Conservation (phyloP, 805 yeast species). For the Dipodascopsis tothii region DNA sequence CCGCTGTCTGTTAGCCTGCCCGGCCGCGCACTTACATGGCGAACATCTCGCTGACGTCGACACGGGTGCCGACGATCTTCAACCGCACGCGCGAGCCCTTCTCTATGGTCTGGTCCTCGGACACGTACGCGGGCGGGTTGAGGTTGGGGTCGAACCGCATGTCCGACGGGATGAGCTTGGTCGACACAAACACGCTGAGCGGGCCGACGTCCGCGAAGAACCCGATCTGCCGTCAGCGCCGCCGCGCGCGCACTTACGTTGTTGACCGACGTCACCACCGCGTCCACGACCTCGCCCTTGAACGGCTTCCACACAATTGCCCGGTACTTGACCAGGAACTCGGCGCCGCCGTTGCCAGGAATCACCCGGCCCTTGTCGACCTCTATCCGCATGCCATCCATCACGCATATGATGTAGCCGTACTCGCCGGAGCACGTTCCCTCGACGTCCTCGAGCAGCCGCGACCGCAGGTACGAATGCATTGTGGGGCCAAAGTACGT, state of each 20-base stretch:
- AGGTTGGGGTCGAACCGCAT: slow-evolving; percentile 91
- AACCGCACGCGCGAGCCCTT: slow-evolving; percentile 90
- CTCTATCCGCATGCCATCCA: slow-evolving; percentile 89
- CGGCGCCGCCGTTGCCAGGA: slow-evolving; percentile 90
- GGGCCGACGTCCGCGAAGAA: slow-evolving; percentile 98
- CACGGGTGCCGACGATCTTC: slow-evolving; percentile 93
- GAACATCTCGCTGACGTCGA: slow-evolving; percentile 93
- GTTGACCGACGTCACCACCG: slow-evolving; percentile 86
- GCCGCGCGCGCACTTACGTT: slow-evolving; percentile 32
- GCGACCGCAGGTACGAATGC: slow-evolving; percentile 86
- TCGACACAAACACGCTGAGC: slow-evolving; percentile 84
- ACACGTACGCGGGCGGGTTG: slow-evolving; percentile 95
- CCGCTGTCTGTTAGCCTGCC: slow-evolving; percentile 39
- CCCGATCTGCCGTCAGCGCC: slow-evolving; percentile 50
- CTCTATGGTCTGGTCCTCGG: slow-evolving; percentile 81
- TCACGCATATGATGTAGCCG: slow-evolving; percentile 92
- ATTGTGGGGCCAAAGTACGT: slow-evolving; percentile 96
- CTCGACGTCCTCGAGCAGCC: slow-evolving; percentile 89
- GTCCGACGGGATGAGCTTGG: slow-evolving; percentile 89
- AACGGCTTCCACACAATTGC: slow-evolving; percentile 98
- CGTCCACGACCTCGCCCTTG: slow-evolving; percentile 98
- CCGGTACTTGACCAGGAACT: slow-evolving; percentile 88
- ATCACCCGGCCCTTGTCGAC: slow-evolving; percentile 90
- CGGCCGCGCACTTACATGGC: slow-evolving; percentile 50
- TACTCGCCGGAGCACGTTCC: slow-evolving; percentile 98